These are phyloP conservation scores for Ophiosphaerella herpotricha DNA, from an alignment of 2,329 filamentous ascomycete species.

Conservation along the genomic window DNA sequence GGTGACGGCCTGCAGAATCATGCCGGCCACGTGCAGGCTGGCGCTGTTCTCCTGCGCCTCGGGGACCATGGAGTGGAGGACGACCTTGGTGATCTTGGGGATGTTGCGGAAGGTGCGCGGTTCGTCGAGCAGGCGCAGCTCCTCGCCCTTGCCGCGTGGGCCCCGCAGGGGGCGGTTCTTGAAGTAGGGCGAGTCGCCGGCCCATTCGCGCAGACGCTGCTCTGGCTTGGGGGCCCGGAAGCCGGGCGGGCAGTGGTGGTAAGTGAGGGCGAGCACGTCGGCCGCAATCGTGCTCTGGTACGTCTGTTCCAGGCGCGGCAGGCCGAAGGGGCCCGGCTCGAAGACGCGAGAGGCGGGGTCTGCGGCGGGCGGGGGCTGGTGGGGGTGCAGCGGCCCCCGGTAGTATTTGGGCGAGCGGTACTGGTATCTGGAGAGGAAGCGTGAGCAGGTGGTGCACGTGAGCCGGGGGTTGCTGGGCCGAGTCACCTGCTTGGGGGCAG, in stretches of 20 bases:
- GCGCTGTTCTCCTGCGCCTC: conserved; percentile 71
- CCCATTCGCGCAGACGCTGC: conserved; percentile 81
- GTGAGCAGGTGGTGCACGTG: conserved; percentile 2
- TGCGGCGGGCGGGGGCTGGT: conserved; percentile 84
- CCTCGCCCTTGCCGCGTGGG: conserved; percentile 76
- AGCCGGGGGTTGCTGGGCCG: not conserved
- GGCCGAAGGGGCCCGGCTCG: conserved; percentile 86
- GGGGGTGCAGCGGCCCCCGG: conserved; percentile 88
- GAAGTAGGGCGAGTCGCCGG: conserved; percentile 90
- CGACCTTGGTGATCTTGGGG: conserved; percentile 79
- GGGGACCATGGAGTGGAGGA: conserved; percentile 75
- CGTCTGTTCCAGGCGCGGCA: conserved; percentile 86
- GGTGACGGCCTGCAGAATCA: conserved; percentile 83
- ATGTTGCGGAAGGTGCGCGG: conserved; percentile 80
- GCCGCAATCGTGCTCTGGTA: conserved; percentile 84
- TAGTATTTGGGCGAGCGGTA: conserved; percentile 94
- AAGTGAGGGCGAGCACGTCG: conserved; percentile 87
- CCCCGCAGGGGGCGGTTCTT: conserved; percentile 85
- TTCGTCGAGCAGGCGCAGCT: conserved; percentile 69
- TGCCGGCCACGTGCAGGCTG: conserved; percentile 79
- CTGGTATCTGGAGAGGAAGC: conserved; percentile 71
- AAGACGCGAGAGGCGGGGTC: conserved; percentile 88
- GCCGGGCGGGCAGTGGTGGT: conserved; percentile 83
- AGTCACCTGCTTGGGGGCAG: conserved; percentile 60
- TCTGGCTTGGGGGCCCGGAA: conserved; percentile 62